Evolutionary conservation across 768 basidiomycete species (phyloP), one percentile per base, ranked within the genome.

Genomic region (Agrocybe pediades): DNA sequence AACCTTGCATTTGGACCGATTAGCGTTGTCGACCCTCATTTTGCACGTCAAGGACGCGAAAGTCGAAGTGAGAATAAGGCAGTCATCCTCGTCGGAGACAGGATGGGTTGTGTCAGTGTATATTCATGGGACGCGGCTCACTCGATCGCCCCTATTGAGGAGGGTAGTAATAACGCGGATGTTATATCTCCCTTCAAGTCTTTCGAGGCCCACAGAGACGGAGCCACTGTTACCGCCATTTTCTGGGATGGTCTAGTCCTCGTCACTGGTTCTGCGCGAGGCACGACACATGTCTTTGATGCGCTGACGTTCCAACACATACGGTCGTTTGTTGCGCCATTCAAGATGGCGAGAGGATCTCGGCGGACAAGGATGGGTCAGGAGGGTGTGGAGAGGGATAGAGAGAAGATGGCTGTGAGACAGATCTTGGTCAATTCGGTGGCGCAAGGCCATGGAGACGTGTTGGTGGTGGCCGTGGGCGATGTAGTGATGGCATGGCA

Each of bases 191-290:
- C 84, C 1, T 56, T 70, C 3, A 72, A 74, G 51, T 79, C 76
- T 48, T 81, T 88, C 50, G 84, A 86, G 59, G 87, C 87, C 1
- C 81, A 88, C 59, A 72, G 74, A 46, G 86, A 88, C 57, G 85
- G 81, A 0, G 70, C 83, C 0, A 63, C 64, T 21, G 76, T 92
- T 21, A 86, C 86, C 4, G 79, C 85, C 11, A 70, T 93, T 17
- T 75, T 81, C 1, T 82, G 86, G 78, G 85, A 82, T 52, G 72
- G 80, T 2, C 53, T 75, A n/a, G 73, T 83, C 15, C 70, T 93
- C 43, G 77, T 81, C 11, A 86, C 85, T 0, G 91, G 91, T 24
- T 88, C 87, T 20, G 74, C 79, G 0, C 68, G 75, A 1, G 91
- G 91, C 2, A 72, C 75, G 6, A 77, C 84, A 2, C 73, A 70